Evolutionary conservation across 768 basidiomycete species (phyloP).

Genomic region (Tylopilus felleus): DNA sequence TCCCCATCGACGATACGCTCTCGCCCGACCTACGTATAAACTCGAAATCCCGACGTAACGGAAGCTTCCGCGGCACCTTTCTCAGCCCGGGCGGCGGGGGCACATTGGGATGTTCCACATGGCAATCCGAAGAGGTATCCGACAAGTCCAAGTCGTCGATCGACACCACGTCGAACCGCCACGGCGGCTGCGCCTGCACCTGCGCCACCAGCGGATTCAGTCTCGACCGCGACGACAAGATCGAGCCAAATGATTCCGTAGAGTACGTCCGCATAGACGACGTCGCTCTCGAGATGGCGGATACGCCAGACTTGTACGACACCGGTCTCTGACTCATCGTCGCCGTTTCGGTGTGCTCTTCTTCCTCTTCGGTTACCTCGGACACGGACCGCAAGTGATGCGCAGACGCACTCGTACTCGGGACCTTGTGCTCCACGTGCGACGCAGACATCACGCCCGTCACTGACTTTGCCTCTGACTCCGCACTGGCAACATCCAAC

Average conservation of each 20-base stretch:
- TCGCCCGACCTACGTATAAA: slow-evolving; percentile 68
- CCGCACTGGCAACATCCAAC: slow-evolving; percentile 4
- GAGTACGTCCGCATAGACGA: slow-evolving; percentile 31
- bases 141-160: slow-evolving; percentile 81
- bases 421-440: slow-evolving; percentile 9
- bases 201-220: slow-evolving; percentile 33
- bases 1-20: slow-evolving; percentile 78
- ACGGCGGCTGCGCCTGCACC: slow-evolving; percentile 42
- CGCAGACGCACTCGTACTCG: background rate
- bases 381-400: slow-evolving; percentile 30
- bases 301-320: slow-evolving; percentile 25
- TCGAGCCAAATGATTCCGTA: slow-evolving; percentile 33
- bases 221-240: slow-evolving; percentile 29
- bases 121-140: slow-evolving; percentile 62
- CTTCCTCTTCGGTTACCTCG: slow-evolving; percentile 33
- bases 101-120: slow-evolving; percentile 31
- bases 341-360: slow-evolving; percentile 18
- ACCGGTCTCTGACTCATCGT: slow-evolving; percentile 11
- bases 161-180: slow-evolving; percentile 69
- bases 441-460: background rate
- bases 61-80: slow-evolving; percentile 55
- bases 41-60: slow-evolving; percentile 76
- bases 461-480: slow-evolving; percentile 2
- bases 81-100: slow-evolving; percentile 52
- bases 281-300: slow-evolving; percentile 16